Percentiles rank a stretch among this genome's conserved stretches.
These are phyloP conservation scores for Exophiala xenobiotica DNA, from an alignment of 2,329 filamentous ascomycete genomes.

Conservation along the genomic window DNA sequence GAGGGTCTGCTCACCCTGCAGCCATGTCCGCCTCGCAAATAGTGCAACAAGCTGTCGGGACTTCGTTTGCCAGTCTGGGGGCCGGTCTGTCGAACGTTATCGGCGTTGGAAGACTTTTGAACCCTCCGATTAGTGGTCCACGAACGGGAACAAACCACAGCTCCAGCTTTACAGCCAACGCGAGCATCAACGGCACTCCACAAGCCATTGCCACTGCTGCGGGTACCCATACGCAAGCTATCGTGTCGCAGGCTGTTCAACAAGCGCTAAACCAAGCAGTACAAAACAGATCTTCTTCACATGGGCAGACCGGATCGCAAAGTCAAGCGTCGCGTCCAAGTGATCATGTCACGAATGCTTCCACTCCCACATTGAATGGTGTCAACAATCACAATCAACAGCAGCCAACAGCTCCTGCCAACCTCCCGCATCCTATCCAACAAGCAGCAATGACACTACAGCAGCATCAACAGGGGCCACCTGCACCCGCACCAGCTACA, in stretches of 20 bases:
- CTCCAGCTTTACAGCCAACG: slow-evolving; percentile 11
- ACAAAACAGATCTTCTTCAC: slow-evolving; percentile 1
- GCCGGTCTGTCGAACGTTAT: slow-evolving; percentile 27
- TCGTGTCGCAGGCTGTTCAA: slow-evolving; percentile 15
- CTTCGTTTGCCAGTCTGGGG: slow-evolving; percentile 24
- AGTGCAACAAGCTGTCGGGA: slow-evolving; percentile 26
- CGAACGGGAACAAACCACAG: slow-evolving; percentile 12
- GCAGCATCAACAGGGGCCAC: slow-evolving; percentile 26
- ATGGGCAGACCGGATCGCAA: neutral
- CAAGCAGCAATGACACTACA: slow-evolving; percentile 9
- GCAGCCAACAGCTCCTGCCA: neutral
- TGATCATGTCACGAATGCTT: too few species aligned
- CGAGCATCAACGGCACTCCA: slow-evolving; percentile 7
- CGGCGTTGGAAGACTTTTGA: slow-evolving; percentile 18
- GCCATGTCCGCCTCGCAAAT: slow-evolving; percentile 26
- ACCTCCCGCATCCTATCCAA: slow-evolving; percentile 1
- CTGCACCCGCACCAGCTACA: slow-evolving; percentile 19
- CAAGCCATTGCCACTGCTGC: slow-evolving; percentile 12
- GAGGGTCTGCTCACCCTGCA: slow-evolving; percentile 13
- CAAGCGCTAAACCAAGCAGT: slow-evolving; percentile 12
- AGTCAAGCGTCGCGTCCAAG: neutral
- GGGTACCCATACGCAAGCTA: slow-evolving; percentile 12
- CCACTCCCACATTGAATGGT: too few species aligned
- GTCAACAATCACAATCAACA: slow-evolving; percentile 3
- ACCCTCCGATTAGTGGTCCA: slow-evolving; percentile 2